Percentiles rank a stretch among this genome's conserved stretches.
phyloP scores from a whole-genome alignment of 805 yeast genomes.

The Wickerhamiella nectarea region DNA sequence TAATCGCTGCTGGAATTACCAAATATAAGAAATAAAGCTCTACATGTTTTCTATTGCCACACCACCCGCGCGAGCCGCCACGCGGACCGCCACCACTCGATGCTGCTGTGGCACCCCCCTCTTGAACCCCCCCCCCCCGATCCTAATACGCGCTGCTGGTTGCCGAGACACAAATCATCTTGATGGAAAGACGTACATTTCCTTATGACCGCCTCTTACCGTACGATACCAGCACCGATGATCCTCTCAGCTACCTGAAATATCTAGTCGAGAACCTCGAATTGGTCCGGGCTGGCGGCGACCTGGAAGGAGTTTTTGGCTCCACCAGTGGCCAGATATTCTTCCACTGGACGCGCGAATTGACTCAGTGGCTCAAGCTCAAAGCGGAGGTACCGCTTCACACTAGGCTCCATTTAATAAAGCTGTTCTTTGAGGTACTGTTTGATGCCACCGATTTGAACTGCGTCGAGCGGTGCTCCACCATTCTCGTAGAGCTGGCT shows the following conservation, averaged over 20 bases:
- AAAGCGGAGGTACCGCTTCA: conserved; percentile 66
- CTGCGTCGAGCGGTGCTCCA: conserved; percentile 45
- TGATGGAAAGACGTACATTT: conserved; percentile 25
- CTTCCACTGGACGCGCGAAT: conserved; percentile 77
- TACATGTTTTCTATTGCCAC: no score
- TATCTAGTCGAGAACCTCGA: conserved; percentile 72
- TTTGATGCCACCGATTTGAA: conserved; percentile 59
- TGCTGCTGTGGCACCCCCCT: no score
- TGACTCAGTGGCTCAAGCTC: conserved; percentile 62
- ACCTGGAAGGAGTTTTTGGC: conserved; percentile 56
- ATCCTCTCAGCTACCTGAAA: conserved; percentile 57
- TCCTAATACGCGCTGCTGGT: no score
- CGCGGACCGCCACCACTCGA: no score
- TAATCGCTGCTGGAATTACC: no score
- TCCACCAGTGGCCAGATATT: conserved; percentile 49
- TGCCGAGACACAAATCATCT: neutral
- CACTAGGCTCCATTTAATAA: conserved; percentile 46
- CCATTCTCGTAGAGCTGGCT: conserved; percentile 46
- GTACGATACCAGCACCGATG: conserved; percentile 52
- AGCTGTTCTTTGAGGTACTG: conserved; percentile 57
- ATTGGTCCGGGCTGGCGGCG: conserved; percentile 61
- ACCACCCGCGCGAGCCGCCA: no score
- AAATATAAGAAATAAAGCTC: no score
- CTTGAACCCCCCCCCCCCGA: no score
- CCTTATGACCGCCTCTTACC: conserved; percentile 44